Base-by-base conservation (phyloP, 2,329 filamentous ascomycete genomes). In the Onygenales sp. region DNA sequence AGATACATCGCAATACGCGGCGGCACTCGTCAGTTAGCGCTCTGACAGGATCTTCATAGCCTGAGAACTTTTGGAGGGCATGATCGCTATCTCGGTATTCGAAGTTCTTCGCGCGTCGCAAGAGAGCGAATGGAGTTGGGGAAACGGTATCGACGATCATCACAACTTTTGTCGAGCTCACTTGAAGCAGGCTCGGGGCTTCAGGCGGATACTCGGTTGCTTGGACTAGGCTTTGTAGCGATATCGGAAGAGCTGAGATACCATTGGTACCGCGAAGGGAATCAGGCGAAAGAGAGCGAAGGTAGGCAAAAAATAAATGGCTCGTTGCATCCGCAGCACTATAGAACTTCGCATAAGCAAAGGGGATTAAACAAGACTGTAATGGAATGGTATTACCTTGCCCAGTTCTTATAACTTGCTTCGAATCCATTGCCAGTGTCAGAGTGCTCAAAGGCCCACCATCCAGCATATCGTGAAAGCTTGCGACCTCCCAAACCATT, bases 141-240 rank as follows among this genome's bases (percentile, higher is more conserved):
- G 93, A 98, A 37, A 98, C 92, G 0, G 85, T 84, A 61, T 97
- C 88, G 17, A 98, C 93, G 58, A 96, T 91, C 91, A 98, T 96
- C 56, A 95, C 85, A 4, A 98, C 90, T 65, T 88, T 91, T 56
- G 90, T 86, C 2, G 91, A 95, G 1, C 81, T 80, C 4, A 86
- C 83, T 65, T 91, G 86, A 67, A 96, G 78, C 37, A 95, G 76
- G 0, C 80, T 77, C 8, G 90, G 88, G 36, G 82, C 78, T 61
- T 88, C 83, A 1, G 93, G 93, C 1, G 93, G 93, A 63, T 98
- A 98, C 65, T 95, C 89, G 49, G 92, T 95, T 61, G 95, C 90
- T 63, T 92, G 84, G 37, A 97, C 78, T 10, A 98, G 78, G 60
- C 92, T 87, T 71, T 96, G 90, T 14, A 98, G 78, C 10, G 93